phyloP scores from a whole-genome alignment of 257 asterid species.

The Anisodus tanguticus region DNA sequence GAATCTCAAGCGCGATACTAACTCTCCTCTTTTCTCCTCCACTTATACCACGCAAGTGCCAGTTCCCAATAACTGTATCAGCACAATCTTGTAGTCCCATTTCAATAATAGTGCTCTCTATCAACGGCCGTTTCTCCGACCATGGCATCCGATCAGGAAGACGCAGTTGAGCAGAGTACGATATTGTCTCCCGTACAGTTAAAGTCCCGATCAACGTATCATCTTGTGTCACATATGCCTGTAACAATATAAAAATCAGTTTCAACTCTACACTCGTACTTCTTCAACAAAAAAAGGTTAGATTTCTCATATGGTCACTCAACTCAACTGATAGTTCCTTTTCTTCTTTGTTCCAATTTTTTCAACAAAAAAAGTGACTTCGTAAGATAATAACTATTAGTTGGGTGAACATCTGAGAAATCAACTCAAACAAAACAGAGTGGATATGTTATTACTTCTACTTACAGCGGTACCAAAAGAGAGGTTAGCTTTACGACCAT shows the following conservation, averaged over 20 bases:
- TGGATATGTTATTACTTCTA: background rate
- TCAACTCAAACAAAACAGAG: too few relatives aligned
- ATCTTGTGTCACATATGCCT: constrained; percentile 98
- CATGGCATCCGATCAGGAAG: constrained; percentile 86
- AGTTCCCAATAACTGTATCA: constrained; percentile 90
- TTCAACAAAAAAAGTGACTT: too few relatives aligned
- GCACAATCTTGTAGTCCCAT: constrained; percentile 99
- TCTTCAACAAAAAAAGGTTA: background rate
- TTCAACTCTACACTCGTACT: background rate
- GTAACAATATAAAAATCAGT: background rate
- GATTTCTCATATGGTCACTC: too few relatives aligned
- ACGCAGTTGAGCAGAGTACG: constrained; percentile 79
- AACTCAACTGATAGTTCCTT: too few relatives aligned
- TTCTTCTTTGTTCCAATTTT: too few relatives aligned
- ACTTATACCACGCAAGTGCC: constrained; percentile 95
- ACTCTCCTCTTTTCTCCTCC: constrained; percentile 96
- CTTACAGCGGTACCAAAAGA: constrained; percentile 92
- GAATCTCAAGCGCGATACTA: constrained; percentile 88
- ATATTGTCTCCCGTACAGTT: constrained; percentile 86
- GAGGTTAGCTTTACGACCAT: constrained; percentile 87
- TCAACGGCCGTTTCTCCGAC: constrained; percentile 72
- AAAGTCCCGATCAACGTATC: constrained; percentile 93
- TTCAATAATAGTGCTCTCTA: constrained; percentile 91
- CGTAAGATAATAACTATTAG: too few relatives aligned
- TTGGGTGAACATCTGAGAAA: too few relatives aligned